These are phyloP conservation scores for Trichocladium uniseriatum DNA, from an alignment of 495 filamentous ascomycete species.

Conservation along the genomic window DNA sequence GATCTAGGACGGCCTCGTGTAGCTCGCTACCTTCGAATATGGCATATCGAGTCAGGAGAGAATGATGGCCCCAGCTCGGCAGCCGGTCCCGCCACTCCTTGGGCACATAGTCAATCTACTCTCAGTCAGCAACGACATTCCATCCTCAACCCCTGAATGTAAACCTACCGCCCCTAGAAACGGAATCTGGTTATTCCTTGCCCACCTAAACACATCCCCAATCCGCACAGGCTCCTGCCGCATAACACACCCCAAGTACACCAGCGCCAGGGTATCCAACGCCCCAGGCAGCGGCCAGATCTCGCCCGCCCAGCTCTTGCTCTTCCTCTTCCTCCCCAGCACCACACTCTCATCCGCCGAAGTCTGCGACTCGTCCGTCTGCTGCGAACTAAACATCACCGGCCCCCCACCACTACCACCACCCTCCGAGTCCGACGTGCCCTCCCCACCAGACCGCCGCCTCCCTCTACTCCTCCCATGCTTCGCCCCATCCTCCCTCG, in stretches of 20 bases:
- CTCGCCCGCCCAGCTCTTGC: conserved; percentile 18
- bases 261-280: conserved; percentile 35
- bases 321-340: conserved; percentile 6
- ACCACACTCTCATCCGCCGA: not conserved
- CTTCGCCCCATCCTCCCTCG: conserved; percentile 9
- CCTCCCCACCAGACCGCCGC: conserved; percentile 3
- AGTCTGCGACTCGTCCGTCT: not conserved
- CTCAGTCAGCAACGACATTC: not conserved
- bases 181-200: conserved; percentile 31
- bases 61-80: conserved; percentile 47
- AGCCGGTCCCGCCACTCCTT: conserved; percentile 56
- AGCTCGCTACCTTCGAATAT: conserved; percentile 44
- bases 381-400: conserved; percentile 33
- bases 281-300: conserved; percentile 33
- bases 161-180: conserved; percentile 33
- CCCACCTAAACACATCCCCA: conserved; percentile 38
- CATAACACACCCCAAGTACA: conserved; percentile 38
- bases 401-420: conserved; percentile 13
- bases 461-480: conserved; percentile 1
- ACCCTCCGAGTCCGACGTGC: not conserved
- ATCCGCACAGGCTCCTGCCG: conserved; percentile 34
- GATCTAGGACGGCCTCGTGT: conserved; percentile 50
- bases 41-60: conserved; percentile 46
- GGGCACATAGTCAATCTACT: conserved; percentile 45
- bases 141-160: not conserved